Conservation (phyloP, 2,329 filamentous ascomycete species). For the Capronia epimyces region DNA sequence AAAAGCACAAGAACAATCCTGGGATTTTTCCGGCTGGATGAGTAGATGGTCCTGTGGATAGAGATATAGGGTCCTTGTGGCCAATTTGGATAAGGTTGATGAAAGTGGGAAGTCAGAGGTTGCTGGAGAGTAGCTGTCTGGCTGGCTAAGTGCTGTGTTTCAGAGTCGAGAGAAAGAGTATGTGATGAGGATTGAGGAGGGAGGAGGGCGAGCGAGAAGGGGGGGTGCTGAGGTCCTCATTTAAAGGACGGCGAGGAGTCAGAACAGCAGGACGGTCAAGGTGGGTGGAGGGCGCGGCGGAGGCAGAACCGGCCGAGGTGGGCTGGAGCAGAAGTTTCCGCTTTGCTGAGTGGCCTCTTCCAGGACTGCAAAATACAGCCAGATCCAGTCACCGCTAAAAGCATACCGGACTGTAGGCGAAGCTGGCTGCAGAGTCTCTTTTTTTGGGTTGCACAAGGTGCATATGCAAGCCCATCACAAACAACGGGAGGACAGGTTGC, state of each 20-base stretch:
- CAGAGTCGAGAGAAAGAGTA: slow-evolving; percentile 17
- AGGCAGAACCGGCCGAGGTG: background rate
- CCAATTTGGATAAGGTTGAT: background rate
- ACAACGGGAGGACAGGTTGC: background rate
- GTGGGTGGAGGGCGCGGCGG: background rate
- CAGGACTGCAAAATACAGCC: background rate
- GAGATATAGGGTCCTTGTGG: slow-evolving; percentile 13
- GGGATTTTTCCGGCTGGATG: slow-evolving; percentile 27
- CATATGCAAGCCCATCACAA: background rate
- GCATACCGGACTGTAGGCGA: background rate
- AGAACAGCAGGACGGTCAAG: background rate
- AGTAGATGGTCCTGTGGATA: slow-evolving; percentile 22
- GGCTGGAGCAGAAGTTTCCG: background rate
- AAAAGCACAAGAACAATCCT: slow-evolving; percentile 15
- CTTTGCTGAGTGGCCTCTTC: background rate
- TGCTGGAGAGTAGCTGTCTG: background rate
- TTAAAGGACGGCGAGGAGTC: slow-evolving; percentile 25
- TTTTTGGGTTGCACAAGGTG: background rate
- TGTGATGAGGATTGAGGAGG: slow-evolving; percentile 23
- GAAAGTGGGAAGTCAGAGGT: background rate
- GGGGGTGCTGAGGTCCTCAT: slow-evolving; percentile 26
- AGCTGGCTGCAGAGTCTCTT: background rate
- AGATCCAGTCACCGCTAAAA: background rate
- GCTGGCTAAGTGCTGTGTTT: background rate
- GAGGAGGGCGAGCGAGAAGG: slow-evolving; percentile 3